Percentiles rank a stretch among this genome's conserved stretches.
phyloP scores from a whole-genome alignment of 2,329 filamentous ascomycete species.

The Fusarium longipes region DNA sequence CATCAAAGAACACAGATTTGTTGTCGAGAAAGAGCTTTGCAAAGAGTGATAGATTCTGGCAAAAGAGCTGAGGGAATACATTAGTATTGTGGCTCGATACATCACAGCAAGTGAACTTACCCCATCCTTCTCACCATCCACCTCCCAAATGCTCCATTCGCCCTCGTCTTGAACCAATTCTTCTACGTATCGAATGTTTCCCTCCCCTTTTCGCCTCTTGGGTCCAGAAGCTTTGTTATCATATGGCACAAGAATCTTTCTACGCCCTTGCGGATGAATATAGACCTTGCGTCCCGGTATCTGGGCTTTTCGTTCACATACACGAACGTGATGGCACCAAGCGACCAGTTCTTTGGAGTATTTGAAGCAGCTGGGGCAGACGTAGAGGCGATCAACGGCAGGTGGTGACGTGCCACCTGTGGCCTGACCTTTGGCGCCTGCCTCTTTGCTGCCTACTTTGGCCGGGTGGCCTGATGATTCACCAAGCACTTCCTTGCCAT shows the following conservation, averaged over 20 bases:
- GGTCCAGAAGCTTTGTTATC: conserved; percentile 48
- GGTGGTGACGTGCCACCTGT: conserved; percentile 48
- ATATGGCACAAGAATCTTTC: conserved; percentile 54
- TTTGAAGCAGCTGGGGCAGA: conserved; percentile 94
- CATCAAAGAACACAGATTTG: conserved; percentile 98
- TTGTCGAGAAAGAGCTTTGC: conserved; percentile 98
- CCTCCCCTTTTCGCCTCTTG: conserved; percentile 54
- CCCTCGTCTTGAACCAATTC: conserved; percentile 68
- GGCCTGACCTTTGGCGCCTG: conserved; percentile 44
- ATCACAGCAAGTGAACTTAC: conserved; percentile 55
- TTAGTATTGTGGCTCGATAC: conserved; percentile 9
- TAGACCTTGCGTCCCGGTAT: conserved; percentile 81
- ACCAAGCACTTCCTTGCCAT: conserved; percentile 76
- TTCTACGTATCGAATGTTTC: conserved; percentile 54
- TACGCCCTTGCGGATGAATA: conserved; percentile 63
- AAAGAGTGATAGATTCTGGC: conserved; percentile 94
- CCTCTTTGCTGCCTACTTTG: conserved; percentile 47
- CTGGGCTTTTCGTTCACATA: conserved; percentile 63
- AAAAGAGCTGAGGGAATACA: conserved; percentile 72
- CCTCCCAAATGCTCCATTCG: conserved; percentile 88
- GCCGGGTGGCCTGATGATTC: conserved; percentile 54
- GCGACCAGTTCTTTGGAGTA: conserved; percentile 76
- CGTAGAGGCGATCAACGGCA: conserved; percentile 77
- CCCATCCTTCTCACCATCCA: conserved; percentile 88
- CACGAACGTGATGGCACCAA: conserved; percentile 68